Conservation (phyloP, 495 filamentous ascomycete species). For the Aspergillus indologenus region DNA sequence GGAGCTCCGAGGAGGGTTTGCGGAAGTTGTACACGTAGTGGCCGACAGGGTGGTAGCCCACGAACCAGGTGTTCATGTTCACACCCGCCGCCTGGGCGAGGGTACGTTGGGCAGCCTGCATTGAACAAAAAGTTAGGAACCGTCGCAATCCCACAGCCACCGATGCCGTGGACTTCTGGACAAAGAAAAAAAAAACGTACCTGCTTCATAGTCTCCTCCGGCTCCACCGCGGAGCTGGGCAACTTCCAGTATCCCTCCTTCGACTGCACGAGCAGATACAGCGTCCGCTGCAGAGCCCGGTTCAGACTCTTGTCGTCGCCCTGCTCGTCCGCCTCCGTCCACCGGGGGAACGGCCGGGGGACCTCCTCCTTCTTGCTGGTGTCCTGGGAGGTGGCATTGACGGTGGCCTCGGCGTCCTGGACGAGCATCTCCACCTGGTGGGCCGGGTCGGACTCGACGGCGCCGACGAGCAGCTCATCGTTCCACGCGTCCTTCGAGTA, state of each 20-base stretch:
- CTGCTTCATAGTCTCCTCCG: conserved; percentile 72
- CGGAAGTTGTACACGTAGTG: conserved; percentile 58
- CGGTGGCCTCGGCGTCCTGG: conserved; percentile 69
- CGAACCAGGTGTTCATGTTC: conserved; percentile 99
- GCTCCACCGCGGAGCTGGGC: conserved; percentile 62
- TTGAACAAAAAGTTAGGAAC: conserved; percentile 12
- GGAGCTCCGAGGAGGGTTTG: conserved; percentile 27
- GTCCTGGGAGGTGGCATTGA: conserved; percentile 61
- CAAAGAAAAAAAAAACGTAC: conserved; percentile 49
- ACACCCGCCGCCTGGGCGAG: conserved; percentile 72
- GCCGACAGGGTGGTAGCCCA: conserved; percentile 85
- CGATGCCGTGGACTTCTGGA: background rate
- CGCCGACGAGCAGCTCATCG: conserved; percentile 82
- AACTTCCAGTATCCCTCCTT: conserved; percentile 75
- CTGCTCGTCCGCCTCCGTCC: conserved; percentile 77
- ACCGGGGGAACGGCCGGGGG: conserved; percentile 64
- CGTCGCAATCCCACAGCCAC: background rate
- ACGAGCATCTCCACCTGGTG: conserved; percentile 64
- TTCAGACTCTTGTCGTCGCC: conserved; percentile 73
- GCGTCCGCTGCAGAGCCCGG: conserved; percentile 67
- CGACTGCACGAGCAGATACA: conserved; percentile 78
- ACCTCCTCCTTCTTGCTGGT: conserved; percentile 63
- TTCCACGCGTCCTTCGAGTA: conserved; percentile 81
- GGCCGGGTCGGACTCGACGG: conserved; percentile 55
- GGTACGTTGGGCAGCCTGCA: conserved; percentile 75